A percentile compares a stretch with the other conserved stretches of the same genome.
phyloP scores from a whole-genome alignment of 2,329 filamentous ascomycete species.

The Trichophyton verrucosum region DNA sequence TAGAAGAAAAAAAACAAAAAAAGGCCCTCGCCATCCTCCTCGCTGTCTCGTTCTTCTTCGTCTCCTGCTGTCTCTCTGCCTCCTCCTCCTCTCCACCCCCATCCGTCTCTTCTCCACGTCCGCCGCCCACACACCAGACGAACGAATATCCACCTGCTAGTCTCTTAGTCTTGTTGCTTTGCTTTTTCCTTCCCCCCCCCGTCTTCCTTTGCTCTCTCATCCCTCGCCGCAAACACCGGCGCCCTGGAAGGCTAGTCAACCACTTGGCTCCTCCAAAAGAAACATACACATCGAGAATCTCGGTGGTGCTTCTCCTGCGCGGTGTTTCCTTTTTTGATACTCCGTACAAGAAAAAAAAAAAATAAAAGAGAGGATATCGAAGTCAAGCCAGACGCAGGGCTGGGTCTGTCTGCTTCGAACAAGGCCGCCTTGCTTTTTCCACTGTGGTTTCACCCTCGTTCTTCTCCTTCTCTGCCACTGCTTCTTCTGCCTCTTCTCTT shows the following conservation, averaged over 20 bases:
- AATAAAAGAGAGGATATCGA: background rate
- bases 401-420: background rate
- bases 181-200: background rate
- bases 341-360: too few species aligned
- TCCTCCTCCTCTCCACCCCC: background rate
- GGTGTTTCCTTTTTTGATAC: background rate
- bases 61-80: background rate
- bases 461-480: background rate
- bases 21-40: background rate
- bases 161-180: background rate
- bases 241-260: background rate
- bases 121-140: background rate
- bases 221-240: background rate
- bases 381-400: background rate
- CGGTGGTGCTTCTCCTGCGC: background rate
- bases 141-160: conserved; percentile 1
- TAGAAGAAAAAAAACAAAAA: background rate
- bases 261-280: background rate
- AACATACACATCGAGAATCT: background rate
- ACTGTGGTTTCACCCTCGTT: conserved; percentile 1
- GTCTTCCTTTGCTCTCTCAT: background rate
- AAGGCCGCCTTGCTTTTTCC: background rate
- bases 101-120: background rate
- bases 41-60: background rate
- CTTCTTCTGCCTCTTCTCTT: background rate